Evolutionary conservation across 257 asterid species (phyloP).

Genomic region (Dorcoceras hygrometricum): DNA sequence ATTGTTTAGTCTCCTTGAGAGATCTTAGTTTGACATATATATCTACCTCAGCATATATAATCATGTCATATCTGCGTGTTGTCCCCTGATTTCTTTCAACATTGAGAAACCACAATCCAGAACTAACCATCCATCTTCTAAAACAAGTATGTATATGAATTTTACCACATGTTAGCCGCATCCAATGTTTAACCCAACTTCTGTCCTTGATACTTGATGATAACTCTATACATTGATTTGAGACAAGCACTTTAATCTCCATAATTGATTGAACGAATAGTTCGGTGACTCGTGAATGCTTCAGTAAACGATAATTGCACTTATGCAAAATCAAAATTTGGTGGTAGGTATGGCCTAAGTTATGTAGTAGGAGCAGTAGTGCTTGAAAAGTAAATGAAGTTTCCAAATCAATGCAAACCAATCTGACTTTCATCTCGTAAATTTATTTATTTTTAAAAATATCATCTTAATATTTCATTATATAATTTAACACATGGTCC

Average conservation of each 20-base stretch:
- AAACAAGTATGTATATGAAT: too few species aligned
- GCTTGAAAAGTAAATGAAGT: too few species aligned
- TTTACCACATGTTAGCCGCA: neutral
- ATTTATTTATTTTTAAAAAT: too few species aligned
- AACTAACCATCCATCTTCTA: neutral
- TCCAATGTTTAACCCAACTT: neutral
- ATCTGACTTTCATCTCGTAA: too few species aligned
- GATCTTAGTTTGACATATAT: neutral
- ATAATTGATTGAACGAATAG: neutral
- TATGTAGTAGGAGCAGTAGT: too few species aligned
- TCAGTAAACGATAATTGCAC: too few species aligned
- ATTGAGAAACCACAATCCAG: neutral
- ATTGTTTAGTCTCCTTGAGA: conserved; percentile 12
- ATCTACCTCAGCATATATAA: neutral
- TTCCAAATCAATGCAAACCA: too few species aligned
- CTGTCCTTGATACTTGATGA: too few species aligned
- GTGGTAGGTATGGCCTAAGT: conserved; percentile 31
- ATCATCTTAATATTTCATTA: too few species aligned
- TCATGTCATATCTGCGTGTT: neutral
- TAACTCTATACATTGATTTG: neutral
- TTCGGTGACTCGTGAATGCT: neutral
- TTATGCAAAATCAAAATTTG: too few species aligned
- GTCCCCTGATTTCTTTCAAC: neutral
- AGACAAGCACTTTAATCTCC: neutral
- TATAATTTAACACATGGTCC: too few species aligned